Conservation (phyloP, 805 yeast species). For the Candida fluviatilis region DNA sequence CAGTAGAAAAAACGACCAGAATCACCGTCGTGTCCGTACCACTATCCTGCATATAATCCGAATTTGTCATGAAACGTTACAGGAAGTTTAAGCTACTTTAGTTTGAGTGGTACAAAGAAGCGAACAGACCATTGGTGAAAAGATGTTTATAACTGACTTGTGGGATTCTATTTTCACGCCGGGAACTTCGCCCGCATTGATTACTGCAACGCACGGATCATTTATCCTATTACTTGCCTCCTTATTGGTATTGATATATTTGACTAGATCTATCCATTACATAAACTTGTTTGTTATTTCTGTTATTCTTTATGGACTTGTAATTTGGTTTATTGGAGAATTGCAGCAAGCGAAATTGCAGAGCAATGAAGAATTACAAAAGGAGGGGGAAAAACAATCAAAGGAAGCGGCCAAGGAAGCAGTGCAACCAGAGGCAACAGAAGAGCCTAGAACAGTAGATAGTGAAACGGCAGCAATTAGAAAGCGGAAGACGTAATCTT, state of each 20-base stretch:
- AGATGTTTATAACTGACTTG: slow-evolving; percentile 52
- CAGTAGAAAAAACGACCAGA: no score
- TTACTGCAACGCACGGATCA: slow-evolving; percentile 85
- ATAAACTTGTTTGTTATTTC: slow-evolving; percentile 54
- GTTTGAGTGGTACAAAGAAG: no score
- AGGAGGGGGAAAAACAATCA: slow-evolving; percentile 19
- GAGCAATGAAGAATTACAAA: slow-evolving; percentile 37
- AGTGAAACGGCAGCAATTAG: not conserved
- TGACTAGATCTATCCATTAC: slow-evolving; percentile 66
- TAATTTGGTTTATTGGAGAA: slow-evolving; percentile 86
- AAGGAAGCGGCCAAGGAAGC: slow-evolving; percentile 5
- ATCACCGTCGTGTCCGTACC: no score
- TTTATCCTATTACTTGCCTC: slow-evolving; percentile 61
- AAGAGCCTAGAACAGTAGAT: not conserved
- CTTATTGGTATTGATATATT: slow-evolving; percentile 52
- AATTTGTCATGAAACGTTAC: no score
- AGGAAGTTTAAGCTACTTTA: no score
- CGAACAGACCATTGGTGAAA: no score
- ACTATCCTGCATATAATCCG: no score
- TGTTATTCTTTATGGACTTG: slow-evolving; percentile 64
- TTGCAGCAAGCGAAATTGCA: slow-evolving; percentile 46
- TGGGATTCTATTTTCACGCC: slow-evolving; percentile 94
- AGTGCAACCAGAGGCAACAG: not conserved
- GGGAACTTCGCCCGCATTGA: slow-evolving; percentile 85
- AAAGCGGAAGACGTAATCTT: not conserved